Evolutionary conservation across 495 filamentous ascomycete genomes (phyloP).

Genomic region (Penicillium verhagenii): DNA sequence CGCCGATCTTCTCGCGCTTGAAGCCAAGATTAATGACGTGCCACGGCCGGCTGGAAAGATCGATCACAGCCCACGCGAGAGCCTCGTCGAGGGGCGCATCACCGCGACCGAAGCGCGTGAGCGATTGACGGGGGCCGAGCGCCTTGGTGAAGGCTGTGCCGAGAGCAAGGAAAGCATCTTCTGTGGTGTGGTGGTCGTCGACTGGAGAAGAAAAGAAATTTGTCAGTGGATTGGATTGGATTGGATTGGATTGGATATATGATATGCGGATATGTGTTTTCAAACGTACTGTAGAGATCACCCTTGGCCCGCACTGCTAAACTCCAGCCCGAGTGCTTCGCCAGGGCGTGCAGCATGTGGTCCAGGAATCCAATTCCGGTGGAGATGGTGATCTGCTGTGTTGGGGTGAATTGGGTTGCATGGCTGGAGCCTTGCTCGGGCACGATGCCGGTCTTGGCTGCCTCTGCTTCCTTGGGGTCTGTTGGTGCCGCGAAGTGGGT

Average conservation of each 20-base stretch:
- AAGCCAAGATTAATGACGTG: slow-evolving; percentile 78
- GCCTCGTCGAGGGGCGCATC: slow-evolving; percentile 95
- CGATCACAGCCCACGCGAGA: slow-evolving; percentile 88
- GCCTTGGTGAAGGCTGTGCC: slow-evolving; percentile 79
- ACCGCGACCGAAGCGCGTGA: slow-evolving; percentile 85
- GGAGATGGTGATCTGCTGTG: slow-evolving; percentile 82
- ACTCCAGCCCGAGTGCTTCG: slow-evolving; percentile 94
- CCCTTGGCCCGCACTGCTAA: slow-evolving; percentile 76
- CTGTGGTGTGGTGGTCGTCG: slow-evolving; percentile 97
- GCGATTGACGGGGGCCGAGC: slow-evolving; percentile 71
- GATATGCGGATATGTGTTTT: too few relatives aligned
- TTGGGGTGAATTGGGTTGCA: slow-evolving; percentile 75
- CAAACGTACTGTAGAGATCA: slow-evolving; percentile 90
- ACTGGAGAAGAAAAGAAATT: slow-evolving; percentile 49
- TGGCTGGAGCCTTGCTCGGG: slow-evolving; percentile 77
- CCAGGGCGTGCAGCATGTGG: slow-evolving; percentile 96
- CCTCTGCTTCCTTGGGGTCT: slow-evolving; percentile 39
- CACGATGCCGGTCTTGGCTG: slow-evolving; percentile 71
- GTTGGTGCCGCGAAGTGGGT: slow-evolving; percentile 39
- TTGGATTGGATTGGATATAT: background rate
- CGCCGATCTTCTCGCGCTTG: slow-evolving; percentile 86
- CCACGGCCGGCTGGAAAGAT: slow-evolving; percentile 88
- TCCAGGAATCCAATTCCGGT: slow-evolving; percentile 98
- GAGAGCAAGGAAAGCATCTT: slow-evolving; percentile 92
- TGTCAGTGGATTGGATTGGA: background rate